Base-by-base conservation (phyloP, 2,329 filamentous ascomycete genomes). In the Dactylella cylindrospora region DNA sequence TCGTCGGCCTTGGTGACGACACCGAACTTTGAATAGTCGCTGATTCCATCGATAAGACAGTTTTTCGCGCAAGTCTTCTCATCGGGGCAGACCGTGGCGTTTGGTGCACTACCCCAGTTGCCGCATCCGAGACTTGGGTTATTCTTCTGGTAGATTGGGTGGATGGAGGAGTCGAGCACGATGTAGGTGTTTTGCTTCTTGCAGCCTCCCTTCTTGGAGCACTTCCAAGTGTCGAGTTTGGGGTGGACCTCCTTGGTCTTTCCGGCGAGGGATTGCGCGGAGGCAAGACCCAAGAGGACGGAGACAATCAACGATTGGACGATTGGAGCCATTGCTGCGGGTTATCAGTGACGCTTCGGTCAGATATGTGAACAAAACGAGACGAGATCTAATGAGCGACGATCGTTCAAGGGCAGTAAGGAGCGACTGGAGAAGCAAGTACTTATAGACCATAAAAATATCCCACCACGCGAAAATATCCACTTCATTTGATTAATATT, bases 1-100 rank as follows among this genome's bases (percentile, higher is more conserved):
- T 68, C 68, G 13, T 69, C 70, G 6, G 73, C 75, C 2, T 67
- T 66, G 0, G 75, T 73, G 4, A 66, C 71, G 10, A 78, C 73
- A n/a, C 76, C 76, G 26, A 72, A 70, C 39, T 71, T 70, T 1
- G 70, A 67, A 68, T 82, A 82, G 69, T 80, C 82, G 70, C 78
- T 68, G 38, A 79, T 74, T 7, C 76, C 78, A 29, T 80, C 75
- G 32, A 81, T 74, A 53, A 79, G 72, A 68, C 80, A 82, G 70
- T 81, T 81, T 66, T 75, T 67, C 2, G 78, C 76, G 64, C 80
- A 82, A 0, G 76, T 74, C 52, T 72, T 73, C 54, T 74, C 73
- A 62, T 78, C 76, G 0, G 79, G 77, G 66, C 79, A 81, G 0
- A 74, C 75, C 1, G 73, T 75, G 9, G 68, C 52, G 64, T 79